Conservation (phyloP, 768 basidiomycete species). For the Austroboletus eburneus region DNA sequence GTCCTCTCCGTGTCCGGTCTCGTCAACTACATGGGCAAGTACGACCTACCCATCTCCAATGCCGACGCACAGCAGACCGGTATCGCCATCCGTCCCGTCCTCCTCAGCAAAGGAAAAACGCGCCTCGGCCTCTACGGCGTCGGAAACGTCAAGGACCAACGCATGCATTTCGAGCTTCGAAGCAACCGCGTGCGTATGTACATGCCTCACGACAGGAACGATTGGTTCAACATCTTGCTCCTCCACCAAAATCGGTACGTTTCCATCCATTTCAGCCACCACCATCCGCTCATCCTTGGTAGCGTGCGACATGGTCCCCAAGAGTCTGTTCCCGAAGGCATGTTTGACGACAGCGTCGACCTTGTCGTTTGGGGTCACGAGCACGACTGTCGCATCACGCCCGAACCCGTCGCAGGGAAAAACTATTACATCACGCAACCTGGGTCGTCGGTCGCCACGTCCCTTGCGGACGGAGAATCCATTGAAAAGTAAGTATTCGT, state of each 20-base stretch:
- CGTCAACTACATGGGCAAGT: constrained; percentile 96
- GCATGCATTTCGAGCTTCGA: constrained; percentile 94
- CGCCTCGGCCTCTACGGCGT: constrained; percentile 91
- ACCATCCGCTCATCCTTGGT: constrained; percentile 1
- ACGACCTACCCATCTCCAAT: constrained; percentile 79
- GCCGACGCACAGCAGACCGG: constrained; percentile 61
- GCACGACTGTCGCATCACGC: constrained; percentile 91
- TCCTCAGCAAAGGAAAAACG: constrained; percentile 84
- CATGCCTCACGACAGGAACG: constrained; percentile 85
- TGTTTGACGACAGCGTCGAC: constrained; percentile 94
- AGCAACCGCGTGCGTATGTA: constrained; percentile 96
- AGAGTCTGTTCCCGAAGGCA: constrained; percentile 90
- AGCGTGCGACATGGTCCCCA: constrained; percentile 95
- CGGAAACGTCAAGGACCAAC: constrained; percentile 93
- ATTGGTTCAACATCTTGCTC: constrained; percentile 93
- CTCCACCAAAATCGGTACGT: constrained; percentile 92
- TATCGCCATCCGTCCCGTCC: constrained; percentile 84
- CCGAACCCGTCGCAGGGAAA: constrained; percentile 89
- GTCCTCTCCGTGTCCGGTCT: constrained; percentile 91
- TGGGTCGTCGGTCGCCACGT: constrained; percentile 92
- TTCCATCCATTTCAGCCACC: constrained; percentile 9
- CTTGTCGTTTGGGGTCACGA: constrained; percentile 99
- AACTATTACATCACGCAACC: constrained; percentile 92
- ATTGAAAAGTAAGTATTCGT: constrained; percentile 66
- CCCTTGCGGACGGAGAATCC: constrained; percentile 89